These are phyloP conservation scores for Vinca minor DNA, from an alignment of 257 asterid species.

Conservation along the genomic window DNA sequence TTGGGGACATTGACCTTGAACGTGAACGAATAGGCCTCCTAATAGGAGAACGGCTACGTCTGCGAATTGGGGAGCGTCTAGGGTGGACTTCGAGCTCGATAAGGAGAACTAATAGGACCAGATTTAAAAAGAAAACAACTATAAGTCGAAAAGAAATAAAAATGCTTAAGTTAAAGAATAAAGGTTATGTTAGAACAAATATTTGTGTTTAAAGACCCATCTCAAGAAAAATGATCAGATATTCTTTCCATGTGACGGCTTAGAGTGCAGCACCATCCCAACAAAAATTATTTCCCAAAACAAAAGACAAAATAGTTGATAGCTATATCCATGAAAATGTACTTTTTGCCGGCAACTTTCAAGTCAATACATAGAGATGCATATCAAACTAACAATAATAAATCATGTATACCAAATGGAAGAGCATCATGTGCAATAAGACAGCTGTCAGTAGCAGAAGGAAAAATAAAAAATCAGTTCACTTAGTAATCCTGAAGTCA, in stretches of 20 bases:
- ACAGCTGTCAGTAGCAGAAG: not conserved
- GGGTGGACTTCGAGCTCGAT: slow-evolving; percentile 83
- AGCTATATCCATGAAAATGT: no score
- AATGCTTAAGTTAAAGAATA: no score
- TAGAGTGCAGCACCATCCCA: not conserved
- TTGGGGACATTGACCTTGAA: slow-evolving; percentile 72
- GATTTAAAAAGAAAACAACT: slow-evolving; percentile 10
- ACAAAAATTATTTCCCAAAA: not conserved
- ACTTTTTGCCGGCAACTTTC: no score
- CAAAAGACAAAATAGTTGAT: no score
- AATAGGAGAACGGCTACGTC: slow-evolving; percentile 87
- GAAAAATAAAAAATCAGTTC: slow-evolving; percentile 3
- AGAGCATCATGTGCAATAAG: no score
- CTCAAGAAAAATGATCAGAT: not conserved
- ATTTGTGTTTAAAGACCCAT: not conserved
- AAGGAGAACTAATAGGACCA: slow-evolving; percentile 52
- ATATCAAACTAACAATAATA: no score
- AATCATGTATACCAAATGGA: no score
- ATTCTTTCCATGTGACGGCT: not conserved
- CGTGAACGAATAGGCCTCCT: slow-evolving; percentile 87
- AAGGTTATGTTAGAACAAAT: no score
- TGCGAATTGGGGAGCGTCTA: slow-evolving; percentile 81
- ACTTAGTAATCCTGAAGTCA: not conserved
- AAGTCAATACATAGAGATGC: no score
- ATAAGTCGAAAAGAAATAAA: not conserved